phyloP scores from a whole-genome alignment of 1,139 yeast genomes.

The Geotrichum macrosporum region DNA sequence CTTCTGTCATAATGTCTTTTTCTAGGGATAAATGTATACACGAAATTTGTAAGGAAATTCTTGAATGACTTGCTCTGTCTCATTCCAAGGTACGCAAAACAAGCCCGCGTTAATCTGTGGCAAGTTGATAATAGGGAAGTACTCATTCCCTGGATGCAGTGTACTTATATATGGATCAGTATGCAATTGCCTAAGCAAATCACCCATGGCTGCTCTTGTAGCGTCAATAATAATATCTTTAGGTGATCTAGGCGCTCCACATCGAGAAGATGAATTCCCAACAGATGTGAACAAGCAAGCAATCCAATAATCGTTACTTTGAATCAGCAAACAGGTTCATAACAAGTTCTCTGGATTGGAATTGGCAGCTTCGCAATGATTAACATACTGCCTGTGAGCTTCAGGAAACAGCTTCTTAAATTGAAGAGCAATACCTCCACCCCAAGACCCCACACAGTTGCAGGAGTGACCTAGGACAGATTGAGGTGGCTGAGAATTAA shows the following conservation, averaged over 20 bases:
- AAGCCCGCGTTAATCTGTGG: slow-evolving; percentile 80
- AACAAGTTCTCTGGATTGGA: slow-evolving; percentile 38
- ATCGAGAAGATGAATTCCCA: slow-evolving; percentile 23
- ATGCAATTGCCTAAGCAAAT: slow-evolving; percentile 44
- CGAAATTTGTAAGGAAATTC: slow-evolving; percentile 17
- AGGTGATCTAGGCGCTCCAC: not conserved
- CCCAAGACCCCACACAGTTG: slow-evolving; percentile 77
- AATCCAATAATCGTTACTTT: slow-evolving; percentile 39
- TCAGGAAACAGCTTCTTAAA: slow-evolving; percentile 51
- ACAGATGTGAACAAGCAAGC: slow-evolving; percentile 60
- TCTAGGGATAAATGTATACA: slow-evolving; percentile 8
- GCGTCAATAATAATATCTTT: slow-evolving; percentile 43
- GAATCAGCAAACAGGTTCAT: slow-evolving; percentile 53
- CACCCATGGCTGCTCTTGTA: slow-evolving; percentile 48
- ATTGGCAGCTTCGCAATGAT: slow-evolving; percentile 44
- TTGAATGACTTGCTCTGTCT: slow-evolving; percentile 8
- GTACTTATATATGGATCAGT: slow-evolving; percentile 13
- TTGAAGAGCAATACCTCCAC: slow-evolving; percentile 69
- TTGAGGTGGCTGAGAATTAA: slow-evolving; percentile 41
- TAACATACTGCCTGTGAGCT: slow-evolving; percentile 47
- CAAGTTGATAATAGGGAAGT: slow-evolving; percentile 44
- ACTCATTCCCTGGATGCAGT: slow-evolving; percentile 20
- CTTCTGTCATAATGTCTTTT: slow-evolving; percentile 12
- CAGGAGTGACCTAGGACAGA: slow-evolving; percentile 68
- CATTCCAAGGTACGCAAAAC: slow-evolving; percentile 37